Conservation (phyloP, 2,329 filamentous ascomycete genomes). For the Monosporascus sp. region DNA sequence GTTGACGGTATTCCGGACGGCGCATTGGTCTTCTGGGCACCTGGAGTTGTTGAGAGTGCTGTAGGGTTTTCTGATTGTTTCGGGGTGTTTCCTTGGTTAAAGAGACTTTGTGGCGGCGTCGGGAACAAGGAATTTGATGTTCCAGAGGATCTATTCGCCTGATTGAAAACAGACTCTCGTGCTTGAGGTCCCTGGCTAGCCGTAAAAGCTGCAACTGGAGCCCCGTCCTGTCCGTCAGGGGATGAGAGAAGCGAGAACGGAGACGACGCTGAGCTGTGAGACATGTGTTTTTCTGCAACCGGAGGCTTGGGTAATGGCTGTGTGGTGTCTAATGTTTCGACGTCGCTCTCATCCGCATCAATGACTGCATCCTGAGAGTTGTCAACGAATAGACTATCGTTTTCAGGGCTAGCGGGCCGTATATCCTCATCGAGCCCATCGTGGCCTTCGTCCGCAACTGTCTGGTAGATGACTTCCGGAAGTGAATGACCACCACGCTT, state of each 20-base stretch:
- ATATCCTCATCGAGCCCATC: not conserved
- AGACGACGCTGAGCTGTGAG: not conserved
- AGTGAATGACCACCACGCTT: conserved; percentile 51
- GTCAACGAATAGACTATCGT: conserved; percentile 23
- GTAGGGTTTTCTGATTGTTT: not conserved
- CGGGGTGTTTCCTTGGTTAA: not conserved
- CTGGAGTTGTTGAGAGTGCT: not conserved
- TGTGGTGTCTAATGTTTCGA: conserved; percentile 6
- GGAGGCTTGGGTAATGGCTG: not conserved
- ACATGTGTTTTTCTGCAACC: not conserved
- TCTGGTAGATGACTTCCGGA: conserved; percentile 50
- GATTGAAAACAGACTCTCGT: not conserved
- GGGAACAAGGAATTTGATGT: not conserved
- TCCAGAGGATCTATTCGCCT: not conserved
- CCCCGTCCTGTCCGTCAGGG: not conserved
- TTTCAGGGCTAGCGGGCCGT: conserved; percentile 1
- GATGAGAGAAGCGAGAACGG: not conserved
- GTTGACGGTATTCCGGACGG: not conserved
- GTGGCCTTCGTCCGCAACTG: conserved; percentile 34
- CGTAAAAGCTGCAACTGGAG: not conserved
- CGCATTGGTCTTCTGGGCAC: not conserved
- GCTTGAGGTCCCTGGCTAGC: not conserved
- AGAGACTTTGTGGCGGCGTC: not conserved
- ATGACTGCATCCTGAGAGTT: conserved; percentile 7
- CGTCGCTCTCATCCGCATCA: conserved; percentile 5